Evolutionary conservation across 2,329 filamentous ascomycete genomes (phyloP).

Genomic region (Plenodomus lindquistii): DNA sequence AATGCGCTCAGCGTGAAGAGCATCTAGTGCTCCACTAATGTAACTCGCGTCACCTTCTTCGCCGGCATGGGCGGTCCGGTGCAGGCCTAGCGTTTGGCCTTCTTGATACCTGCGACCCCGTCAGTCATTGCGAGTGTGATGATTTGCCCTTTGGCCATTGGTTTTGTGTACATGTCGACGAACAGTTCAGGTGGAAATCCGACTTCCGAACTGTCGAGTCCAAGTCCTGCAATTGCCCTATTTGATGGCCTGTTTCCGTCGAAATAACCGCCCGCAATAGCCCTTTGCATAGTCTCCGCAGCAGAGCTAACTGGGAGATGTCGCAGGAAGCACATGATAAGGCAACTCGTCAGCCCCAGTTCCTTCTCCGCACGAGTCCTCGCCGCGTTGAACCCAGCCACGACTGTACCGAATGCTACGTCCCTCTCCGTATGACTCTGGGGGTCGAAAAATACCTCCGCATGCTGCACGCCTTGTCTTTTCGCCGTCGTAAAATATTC

Average conservation of each 20-base stretch:
- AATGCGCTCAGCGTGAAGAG: constrained; percentile 66
- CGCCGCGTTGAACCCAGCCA: constrained; percentile 65
- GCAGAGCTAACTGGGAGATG: constrained; percentile 65
- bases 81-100: constrained; percentile 58
- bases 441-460: constrained; percentile 81
- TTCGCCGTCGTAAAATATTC: constrained; percentile 70
- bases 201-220: constrained; percentile 65
- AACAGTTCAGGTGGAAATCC: constrained; percentile 58
- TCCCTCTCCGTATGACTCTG: constrained; percentile 71
- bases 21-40: constrained; percentile 65
- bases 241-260: constrained; percentile 51
- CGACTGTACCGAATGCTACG: constrained; percentile 65
- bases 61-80: constrained; percentile 73
- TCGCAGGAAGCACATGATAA: constrained; percentile 74
- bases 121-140: not conserved
- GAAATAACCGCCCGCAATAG: constrained; percentile 50
- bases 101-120: constrained; percentile 30
- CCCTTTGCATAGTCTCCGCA: constrained; percentile 45
- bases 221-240: constrained; percentile 64
- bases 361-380: constrained; percentile 63
- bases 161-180: constrained; percentile 58
- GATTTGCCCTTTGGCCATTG: too few relatives aligned
- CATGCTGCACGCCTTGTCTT: constrained; percentile 68
- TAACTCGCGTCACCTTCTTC: constrained; percentile 73
- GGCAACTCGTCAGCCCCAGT: constrained; percentile 65